Evolutionary conservation across 352 stramenopile genomes (phyloP), one percentile per base, ranked within the genome.

Genomic region (Globisporangium abappressorium): DNA sequence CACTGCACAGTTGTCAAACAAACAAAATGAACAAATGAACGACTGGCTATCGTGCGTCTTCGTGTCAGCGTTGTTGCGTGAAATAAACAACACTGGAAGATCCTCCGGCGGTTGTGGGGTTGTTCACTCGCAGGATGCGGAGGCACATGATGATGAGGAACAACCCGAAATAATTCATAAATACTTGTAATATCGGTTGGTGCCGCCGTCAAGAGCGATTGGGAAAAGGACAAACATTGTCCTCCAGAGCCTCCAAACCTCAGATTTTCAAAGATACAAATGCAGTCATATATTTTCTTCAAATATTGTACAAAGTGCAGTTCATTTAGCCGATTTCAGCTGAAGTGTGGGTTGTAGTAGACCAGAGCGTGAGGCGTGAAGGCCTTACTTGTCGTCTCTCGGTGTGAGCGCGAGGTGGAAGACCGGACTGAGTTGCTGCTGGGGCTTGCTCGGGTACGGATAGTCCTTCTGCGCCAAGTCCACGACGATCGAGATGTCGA

Each of bases 401-500:
- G 62, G 49, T 8, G 62, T 66, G 62, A 53, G 49, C 18, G 43
- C 62, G 34, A 66, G 22, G 2, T 66, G 49, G 34, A 41, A 66
- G 18, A 12, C 49, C 28, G 49, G 36, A 22, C 55, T 60, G 26
- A 26, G 30, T 3, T 51, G 38, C 11, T 46, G 15, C 43, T 57
- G 59, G 18, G 43, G 57, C 24, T 57, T 60, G 55, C 14, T 34
- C 33, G 55, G 15, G 14, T 38, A 30, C 60, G 46, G 43, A 11
- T 34, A 26, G 22, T 58, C 51, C 24, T 57, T n/a, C 33, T 7
- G n/a, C 22, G 28, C n/a, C 33, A 66, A 11, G 3, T 66, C 61
- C 46, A 66, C 61, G 30, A 41, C 62, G 49, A 64, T 30, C 26
- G 59, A 64, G 59, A 66, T 60, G 55, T 60, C 24, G 14, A 56